Conservation (phyloP, 495 filamentous ascomycete genomes). For the Penicillium egyptiacum region DNA sequence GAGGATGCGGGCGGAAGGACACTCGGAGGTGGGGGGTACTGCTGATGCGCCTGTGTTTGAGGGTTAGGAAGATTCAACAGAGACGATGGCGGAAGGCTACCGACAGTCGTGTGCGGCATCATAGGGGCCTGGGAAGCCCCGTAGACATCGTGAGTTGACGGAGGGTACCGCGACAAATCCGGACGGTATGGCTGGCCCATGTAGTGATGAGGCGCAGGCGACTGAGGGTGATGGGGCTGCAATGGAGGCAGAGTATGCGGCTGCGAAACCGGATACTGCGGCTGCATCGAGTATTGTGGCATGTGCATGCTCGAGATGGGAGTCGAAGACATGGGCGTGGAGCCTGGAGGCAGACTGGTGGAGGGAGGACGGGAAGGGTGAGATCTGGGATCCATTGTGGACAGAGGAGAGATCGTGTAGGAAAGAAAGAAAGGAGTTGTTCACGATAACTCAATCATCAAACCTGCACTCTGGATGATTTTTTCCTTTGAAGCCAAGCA, state of each 20-base stretch:
- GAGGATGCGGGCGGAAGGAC: constrained; percentile 66
- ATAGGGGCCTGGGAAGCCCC: constrained; percentile 48
- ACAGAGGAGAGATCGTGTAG: constrained; percentile 25
- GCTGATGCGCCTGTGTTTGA: constrained; percentile 54
- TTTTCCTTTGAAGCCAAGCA: constrained; percentile 12
- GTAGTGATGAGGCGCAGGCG: constrained; percentile 51
- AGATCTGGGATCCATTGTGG: constrained; percentile 54
- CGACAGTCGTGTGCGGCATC: constrained; percentile 57
- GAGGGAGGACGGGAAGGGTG: constrained; percentile 58
- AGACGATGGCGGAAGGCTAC: constrained; percentile 54
- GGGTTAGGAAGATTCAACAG: constrained; percentile 53
- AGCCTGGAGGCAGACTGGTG: constrained; percentile 55
- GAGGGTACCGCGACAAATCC: constrained; percentile 62
- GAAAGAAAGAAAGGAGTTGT: constrained; percentile 26
- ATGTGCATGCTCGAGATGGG: constrained; percentile 51
- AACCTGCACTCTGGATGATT: constrained; percentile 20
- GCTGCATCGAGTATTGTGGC: constrained; percentile 55
- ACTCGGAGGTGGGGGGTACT: constrained; percentile 59
- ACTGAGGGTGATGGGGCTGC: constrained; percentile 58
- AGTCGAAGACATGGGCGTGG: constrained; percentile 45
- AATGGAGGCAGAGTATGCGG: constrained; percentile 71
- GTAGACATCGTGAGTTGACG: constrained; percentile 62
- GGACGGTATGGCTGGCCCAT: constrained; percentile 62
- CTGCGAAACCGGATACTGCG: constrained; percentile 57
- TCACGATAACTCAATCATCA: constrained; percentile 54